These are phyloP conservation scores for Lentinula sp. DNA, from an alignment of 768 basidiomycete genomes.

Conservation along the genomic window DNA sequence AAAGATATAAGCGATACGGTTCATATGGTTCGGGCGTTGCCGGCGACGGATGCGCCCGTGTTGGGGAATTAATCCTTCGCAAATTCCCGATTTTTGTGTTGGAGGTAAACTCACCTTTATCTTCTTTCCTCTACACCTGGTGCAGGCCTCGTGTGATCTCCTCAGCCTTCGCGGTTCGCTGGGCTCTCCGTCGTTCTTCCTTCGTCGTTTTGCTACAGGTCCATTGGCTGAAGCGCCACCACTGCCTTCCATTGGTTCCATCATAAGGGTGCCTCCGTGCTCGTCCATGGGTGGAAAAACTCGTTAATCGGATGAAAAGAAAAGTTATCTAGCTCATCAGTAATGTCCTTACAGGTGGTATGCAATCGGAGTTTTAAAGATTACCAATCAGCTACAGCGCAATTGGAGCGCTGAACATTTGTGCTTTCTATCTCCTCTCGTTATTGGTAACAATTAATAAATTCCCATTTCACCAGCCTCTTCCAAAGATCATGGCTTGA, in stretches of 20 bases:
- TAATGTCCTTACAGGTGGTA: neutral
- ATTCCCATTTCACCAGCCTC: too few species aligned
- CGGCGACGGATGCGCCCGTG: conserved; percentile 7
- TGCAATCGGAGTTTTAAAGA: neutral
- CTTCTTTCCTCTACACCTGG: conserved; percentile 93
- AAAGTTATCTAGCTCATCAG: neutral
- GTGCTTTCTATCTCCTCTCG: neutral
- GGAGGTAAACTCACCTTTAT: conserved; percentile 70
- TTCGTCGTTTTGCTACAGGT: conserved; percentile 45
- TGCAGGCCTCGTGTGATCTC: conserved; percentile 88
- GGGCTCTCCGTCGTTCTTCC: conserved; percentile 49
- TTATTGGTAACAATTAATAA: too few species aligned
- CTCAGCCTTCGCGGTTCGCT: conserved; percentile 77
- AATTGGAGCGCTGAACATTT: neutral
- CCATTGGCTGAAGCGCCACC: conserved; percentile 42
- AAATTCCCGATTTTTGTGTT: conserved; percentile 12
- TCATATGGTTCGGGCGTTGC: conserved; percentile 1
- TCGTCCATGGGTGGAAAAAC: neutral
- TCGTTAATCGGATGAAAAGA: neutral
- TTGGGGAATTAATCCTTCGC: neutral
- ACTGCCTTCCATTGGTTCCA: conserved; percentile 46
- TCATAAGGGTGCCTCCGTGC: conserved; percentile 37
- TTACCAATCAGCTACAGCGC: neutral
- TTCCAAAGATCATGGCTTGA: too few species aligned
- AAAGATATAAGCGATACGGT: conserved; percentile 7